phyloP scores from a whole-genome alignment of 306 rosid genomes.

The Lotus japonicus region DNA sequence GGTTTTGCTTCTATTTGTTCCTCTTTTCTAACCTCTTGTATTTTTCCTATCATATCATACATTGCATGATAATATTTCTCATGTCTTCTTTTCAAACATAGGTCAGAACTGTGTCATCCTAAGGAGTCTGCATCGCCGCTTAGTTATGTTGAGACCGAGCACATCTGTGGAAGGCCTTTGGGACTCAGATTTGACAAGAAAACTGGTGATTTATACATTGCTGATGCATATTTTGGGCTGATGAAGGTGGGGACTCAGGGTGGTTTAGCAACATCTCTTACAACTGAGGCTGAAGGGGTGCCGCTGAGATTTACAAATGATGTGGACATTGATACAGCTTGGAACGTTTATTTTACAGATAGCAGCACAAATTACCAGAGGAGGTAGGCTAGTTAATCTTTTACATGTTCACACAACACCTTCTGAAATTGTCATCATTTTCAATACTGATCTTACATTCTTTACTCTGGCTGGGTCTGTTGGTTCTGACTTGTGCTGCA shows the following conservation, averaged over 20 bases:
- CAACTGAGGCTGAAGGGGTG: constrained; percentile 76
- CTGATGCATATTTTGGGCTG: constrained; percentile 86
- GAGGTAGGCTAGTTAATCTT: constrained; percentile 36
- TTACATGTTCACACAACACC: background rate
- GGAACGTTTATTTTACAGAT: constrained; percentile 75
- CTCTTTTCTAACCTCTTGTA: background rate
- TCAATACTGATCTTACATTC: background rate
- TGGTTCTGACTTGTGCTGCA: background rate
- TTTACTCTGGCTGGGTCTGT: background rate
- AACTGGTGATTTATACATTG: constrained; percentile 80
- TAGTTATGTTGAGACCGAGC: constrained; percentile 61
- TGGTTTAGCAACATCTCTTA: constrained; percentile 70
- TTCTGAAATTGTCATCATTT: constrained; percentile 9
- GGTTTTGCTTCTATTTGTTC: constrained; percentile 34
- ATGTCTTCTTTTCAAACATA: constrained; percentile 30
- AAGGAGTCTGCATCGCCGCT: constrained; percentile 43
- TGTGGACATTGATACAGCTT: constrained; percentile 65
- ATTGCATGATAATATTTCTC: background rate
- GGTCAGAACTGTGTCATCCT: constrained; percentile 70
- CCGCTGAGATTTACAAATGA: constrained; percentile 73
- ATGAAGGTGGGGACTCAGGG: constrained; percentile 87
- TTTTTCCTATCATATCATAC: background rate
- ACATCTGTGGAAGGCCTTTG: constrained; percentile 89
- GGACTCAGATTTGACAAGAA: constrained; percentile 87
- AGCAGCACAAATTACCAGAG: constrained; percentile 62